Percentiles rank a stretch among this genome's conserved stretches.
Evolutionary conservation across 2,329 filamentous ascomycete species (phyloP).

Genomic region (Sarocladium strictum): DNA sequence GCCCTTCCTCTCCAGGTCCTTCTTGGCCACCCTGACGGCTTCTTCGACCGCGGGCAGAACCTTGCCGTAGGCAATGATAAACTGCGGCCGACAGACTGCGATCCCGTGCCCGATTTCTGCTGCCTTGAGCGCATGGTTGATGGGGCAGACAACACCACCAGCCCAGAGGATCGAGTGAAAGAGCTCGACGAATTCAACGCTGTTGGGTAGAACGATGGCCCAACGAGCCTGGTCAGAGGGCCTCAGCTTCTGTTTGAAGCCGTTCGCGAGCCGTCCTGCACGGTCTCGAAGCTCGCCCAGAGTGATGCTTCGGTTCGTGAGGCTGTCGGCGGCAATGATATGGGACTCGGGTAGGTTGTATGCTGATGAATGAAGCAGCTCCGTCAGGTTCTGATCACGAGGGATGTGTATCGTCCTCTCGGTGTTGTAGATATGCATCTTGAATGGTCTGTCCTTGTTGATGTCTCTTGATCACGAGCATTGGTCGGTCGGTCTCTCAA

Average conservation of each 20-base stretch:
- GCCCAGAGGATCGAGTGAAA: constrained; percentile 36
- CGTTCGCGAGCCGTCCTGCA: constrained; percentile 34
- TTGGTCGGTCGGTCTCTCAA: too few species aligned
- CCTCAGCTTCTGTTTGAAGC: constrained; percentile 24
- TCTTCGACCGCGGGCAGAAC: constrained; percentile 22
- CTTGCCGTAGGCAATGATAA: constrained; percentile 31
- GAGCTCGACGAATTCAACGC: constrained; percentile 36
- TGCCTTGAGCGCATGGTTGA: constrained; percentile 32
- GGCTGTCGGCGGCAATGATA: constrained; percentile 34
- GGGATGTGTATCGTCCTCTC: constrained; percentile 26
- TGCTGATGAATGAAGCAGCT: constrained; percentile 34
- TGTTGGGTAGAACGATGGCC: constrained; percentile 38
- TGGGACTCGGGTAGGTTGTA: constrained; percentile 32
- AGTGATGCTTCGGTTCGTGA: constrained; percentile 38
- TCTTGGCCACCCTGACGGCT: constrained; percentile 25
- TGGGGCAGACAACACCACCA: constrained; percentile 31
- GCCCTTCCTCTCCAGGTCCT: constrained; percentile 18
- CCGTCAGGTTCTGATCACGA: constrained; percentile 33
- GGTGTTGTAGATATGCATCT: constrained; percentile 28
- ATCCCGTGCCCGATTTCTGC: constrained; percentile 35
- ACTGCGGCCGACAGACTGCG: constrained; percentile 34
- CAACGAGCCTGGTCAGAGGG: constrained; percentile 31
- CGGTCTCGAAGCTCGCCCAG: constrained; percentile 34
- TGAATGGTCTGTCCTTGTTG: neutral
- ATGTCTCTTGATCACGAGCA: neutral